phyloP scores from a whole-genome alignment of 2,329 filamentous ascomycete genomes.

The Sarocladium kiliense region DNA sequence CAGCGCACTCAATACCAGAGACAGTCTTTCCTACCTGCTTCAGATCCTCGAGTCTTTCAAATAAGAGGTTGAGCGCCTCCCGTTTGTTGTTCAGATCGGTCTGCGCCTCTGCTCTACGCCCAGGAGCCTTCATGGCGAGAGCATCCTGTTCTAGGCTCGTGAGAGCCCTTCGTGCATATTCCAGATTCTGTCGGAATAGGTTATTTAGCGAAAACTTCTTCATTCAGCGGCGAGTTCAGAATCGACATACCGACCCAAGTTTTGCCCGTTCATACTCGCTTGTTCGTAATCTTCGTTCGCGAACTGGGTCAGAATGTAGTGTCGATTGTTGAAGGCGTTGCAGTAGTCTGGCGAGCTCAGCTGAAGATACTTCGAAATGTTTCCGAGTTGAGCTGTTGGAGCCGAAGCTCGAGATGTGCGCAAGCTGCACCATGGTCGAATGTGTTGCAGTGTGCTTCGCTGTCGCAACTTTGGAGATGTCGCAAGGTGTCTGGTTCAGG shows the following conservation, averaged over 20 bases:
- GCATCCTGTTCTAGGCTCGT: constrained; percentile 67
- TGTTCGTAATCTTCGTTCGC: constrained; percentile 49
- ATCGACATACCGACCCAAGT: constrained; percentile 33
- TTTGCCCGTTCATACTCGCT: constrained; percentile 60
- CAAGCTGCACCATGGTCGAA: neutral
- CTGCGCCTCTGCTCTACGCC: constrained; percentile 56
- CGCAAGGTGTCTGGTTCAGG: neutral
- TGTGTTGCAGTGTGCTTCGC: neutral
- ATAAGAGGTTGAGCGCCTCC: constrained; percentile 59
- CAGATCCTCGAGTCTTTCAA: constrained; percentile 62
- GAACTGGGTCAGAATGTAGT: constrained; percentile 55
- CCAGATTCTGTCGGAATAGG: constrained; percentile 54
- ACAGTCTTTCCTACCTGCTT: constrained; percentile 43
- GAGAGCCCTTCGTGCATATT: constrained; percentile 64
- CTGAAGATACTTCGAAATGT: constrained; percentile 20
- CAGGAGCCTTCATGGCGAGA: constrained; percentile 50
- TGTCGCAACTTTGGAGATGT: neutral
- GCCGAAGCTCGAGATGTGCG: constrained; percentile 6
- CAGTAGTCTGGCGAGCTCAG: constrained; percentile 60
- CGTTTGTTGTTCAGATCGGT: constrained; percentile 59
- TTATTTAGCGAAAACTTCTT: too few relatives aligned
- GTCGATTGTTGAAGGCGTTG: constrained; percentile 60
- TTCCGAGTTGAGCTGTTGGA: neutral
- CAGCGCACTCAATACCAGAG: neutral
- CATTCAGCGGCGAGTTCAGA: too few relatives aligned